Conservation (phyloP, 352 stramenopile genomes). For the Phytopythium cucurbitacearum region DNA sequence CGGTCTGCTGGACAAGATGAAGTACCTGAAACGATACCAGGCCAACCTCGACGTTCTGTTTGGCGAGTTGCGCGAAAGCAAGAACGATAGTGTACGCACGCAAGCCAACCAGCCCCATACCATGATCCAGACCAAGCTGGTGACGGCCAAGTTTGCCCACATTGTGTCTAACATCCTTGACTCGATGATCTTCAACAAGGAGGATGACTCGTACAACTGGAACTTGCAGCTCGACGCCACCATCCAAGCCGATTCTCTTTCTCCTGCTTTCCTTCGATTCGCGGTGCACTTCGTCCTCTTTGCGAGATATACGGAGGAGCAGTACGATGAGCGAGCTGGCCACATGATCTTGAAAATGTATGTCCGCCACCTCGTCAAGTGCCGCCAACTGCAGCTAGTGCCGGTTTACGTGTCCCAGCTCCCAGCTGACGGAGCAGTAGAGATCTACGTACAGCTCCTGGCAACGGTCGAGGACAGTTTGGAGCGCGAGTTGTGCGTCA, state of each 20-base stretch:
- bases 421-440: slow-evolving; percentile 46
- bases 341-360: slow-evolving; percentile 84
- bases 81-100: slow-evolving; percentile 52
- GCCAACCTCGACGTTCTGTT: slow-evolving; percentile 71
- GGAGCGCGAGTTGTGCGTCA: slow-evolving; percentile 66
- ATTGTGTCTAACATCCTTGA: slow-evolving; percentile 71
- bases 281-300: slow-evolving; percentile 80
- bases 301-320: slow-evolving; percentile 57
- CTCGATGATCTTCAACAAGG: slow-evolving; percentile 37
- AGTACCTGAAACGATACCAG: slow-evolving; percentile 72
- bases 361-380: slow-evolving; percentile 78
- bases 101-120: slow-evolving; percentile 70
- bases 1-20: slow-evolving; percentile 60
- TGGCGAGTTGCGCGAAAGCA: slow-evolving; percentile 62
- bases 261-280: slow-evolving; percentile 69
- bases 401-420: slow-evolving; percentile 69
- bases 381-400: slow-evolving; percentile 69
- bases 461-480: slow-evolving; percentile 47
- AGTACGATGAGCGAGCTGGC: slow-evolving; percentile 51
- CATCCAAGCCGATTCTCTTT: slow-evolving; percentile 36
- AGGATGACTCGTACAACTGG: slow-evolving; percentile 61
- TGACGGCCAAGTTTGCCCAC: slow-evolving; percentile 68
- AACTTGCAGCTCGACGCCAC: slow-evolving; percentile 44
- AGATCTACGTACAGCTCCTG: slow-evolving; percentile 79
- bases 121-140: slow-evolving; percentile 78